Conservation (phyloP, 2,329 filamentous ascomycete species). For the Pseudogymnoascus sp. region DNA sequence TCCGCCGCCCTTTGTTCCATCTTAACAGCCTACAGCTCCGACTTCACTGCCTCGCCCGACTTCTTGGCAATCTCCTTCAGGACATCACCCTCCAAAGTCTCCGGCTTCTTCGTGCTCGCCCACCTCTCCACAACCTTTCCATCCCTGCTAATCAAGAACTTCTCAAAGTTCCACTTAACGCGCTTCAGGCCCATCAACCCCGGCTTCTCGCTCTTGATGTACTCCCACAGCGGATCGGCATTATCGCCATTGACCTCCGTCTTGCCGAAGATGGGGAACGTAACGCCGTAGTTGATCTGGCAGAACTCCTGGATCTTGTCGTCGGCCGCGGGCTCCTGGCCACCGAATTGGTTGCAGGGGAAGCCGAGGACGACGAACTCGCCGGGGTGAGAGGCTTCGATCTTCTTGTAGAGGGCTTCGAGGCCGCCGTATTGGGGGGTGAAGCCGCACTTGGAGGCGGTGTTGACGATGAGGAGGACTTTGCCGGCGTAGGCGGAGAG, state of each 20-base stretch:
- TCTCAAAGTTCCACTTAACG: slow-evolving; percentile 99
- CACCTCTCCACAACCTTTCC: slow-evolving; percentile 79
- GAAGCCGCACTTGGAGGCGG: slow-evolving; percentile 97
- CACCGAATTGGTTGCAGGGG: slow-evolving; percentile 95
- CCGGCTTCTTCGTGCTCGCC: slow-evolving; percentile 83
- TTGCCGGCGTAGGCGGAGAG: slow-evolving; percentile 74
- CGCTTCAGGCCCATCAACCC: slow-evolving; percentile 81
- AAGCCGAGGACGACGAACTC: slow-evolving; percentile 88
- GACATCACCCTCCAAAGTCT: slow-evolving; percentile 66
- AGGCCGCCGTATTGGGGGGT: slow-evolving; percentile 90
- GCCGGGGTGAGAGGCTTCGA: slow-evolving; percentile 61
- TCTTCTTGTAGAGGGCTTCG: slow-evolving; percentile 76
- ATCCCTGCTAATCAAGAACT: slow-evolving; percentile 83
- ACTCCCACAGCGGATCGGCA: slow-evolving; percentile 73
- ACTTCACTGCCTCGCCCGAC: slow-evolving; percentile 5
- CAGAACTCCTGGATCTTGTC: slow-evolving; percentile 80
- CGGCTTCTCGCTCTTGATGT: slow-evolving; percentile 63
- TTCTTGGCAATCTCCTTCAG: slow-evolving; percentile 55
- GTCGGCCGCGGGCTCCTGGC: slow-evolving; percentile 77
- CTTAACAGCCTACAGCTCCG: neutral
- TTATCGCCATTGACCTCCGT: slow-evolving; percentile 85
- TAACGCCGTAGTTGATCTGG: slow-evolving; percentile 88
- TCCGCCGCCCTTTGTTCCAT: neutral
- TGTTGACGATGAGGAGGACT: slow-evolving; percentile 94
- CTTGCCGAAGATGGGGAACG: slow-evolving; percentile 86